Evolutionary conservation across 345 rosid genomes (phyloP).

Genomic region (Anacardium occidentale): DNA sequence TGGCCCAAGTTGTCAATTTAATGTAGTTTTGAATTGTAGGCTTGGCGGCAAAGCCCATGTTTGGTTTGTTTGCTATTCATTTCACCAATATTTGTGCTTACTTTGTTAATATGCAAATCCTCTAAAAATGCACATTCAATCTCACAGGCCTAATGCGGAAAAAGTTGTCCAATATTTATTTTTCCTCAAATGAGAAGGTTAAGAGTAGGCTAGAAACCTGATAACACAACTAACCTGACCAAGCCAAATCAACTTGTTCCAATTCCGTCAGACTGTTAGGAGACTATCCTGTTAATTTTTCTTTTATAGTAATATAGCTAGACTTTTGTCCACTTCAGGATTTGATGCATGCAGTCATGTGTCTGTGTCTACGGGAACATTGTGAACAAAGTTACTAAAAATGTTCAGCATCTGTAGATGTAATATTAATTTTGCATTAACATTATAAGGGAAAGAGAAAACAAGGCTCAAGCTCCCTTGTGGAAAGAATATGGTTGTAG

Average conservation of each 20-base stretch:
- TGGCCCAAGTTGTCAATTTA: not conserved
- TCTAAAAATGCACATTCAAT: not conserved
- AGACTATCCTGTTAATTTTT: not conserved
- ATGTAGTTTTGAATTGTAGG: not conserved
- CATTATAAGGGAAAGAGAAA: not conserved
- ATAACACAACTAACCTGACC: too few relatives aligned
- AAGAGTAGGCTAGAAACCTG: too few relatives aligned
- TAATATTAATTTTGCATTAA: not conserved
- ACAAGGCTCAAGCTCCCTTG: not conserved
- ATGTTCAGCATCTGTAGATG: not conserved
- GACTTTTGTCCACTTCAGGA: not conserved
- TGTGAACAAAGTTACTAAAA: not conserved
- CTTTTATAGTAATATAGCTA: not conserved
- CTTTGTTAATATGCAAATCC: not conserved
- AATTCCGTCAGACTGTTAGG: too few relatives aligned
- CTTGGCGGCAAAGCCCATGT: not conserved
- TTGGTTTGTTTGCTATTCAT: too few relatives aligned
- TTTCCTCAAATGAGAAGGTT: too few relatives aligned
- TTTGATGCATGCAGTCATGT: not conserved
- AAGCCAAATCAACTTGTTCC: too few relatives aligned
- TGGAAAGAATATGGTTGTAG: not conserved
- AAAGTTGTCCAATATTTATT: too few relatives aligned
- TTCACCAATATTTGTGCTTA: not conserved
- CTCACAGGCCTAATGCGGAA: too few relatives aligned
- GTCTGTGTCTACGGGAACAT: not conserved